Conservation (phyloP, 1,139 yeast genomes). For the Trichomonascaceae sp. region DNA sequence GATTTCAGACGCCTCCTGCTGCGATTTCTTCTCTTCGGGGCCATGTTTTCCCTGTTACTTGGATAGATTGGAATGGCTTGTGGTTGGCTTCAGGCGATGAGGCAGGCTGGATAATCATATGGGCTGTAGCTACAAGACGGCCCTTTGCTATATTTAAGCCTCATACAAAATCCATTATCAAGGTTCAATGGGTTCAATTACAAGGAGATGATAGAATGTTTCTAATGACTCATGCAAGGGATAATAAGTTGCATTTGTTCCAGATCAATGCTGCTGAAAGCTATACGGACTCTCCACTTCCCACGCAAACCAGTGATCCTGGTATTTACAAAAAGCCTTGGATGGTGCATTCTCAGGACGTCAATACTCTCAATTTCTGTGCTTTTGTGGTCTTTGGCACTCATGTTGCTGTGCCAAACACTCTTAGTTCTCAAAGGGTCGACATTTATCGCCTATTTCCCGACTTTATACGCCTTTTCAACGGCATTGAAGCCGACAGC, state of each 20-base stretch:
- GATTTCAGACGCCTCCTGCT: conserved; percentile 8
- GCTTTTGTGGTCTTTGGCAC: conserved; percentile 24
- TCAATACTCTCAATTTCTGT: conserved; percentile 38
- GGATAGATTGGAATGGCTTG: conserved; percentile 20
- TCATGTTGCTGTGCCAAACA: conserved; percentile 34
- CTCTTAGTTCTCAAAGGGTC: conserved; percentile 32
- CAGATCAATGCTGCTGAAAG: conserved; percentile 17
- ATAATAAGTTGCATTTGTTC: conserved; percentile 30
- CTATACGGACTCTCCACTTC: conserved; percentile 14
- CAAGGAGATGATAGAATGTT: background rate
- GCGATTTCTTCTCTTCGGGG: conserved; percentile 26
- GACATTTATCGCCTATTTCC: conserved; percentile 29
- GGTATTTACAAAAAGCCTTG: conserved; percentile 28
- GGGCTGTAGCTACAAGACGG: conserved; percentile 33
- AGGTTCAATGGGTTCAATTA: conserved; percentile 25
- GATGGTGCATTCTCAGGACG: conserved; percentile 33
- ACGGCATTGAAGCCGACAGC: conserved; percentile 11
- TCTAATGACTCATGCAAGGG: conserved; percentile 37
- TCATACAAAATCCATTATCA: conserved; percentile 29
- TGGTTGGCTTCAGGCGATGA: conserved; percentile 33
- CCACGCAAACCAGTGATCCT: conserved; percentile 16
- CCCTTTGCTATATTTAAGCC: conserved; percentile 34
- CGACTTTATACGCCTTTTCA: conserved; percentile 12
- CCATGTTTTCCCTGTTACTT: conserved; percentile 27
- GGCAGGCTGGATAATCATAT: conserved; percentile 34